These are phyloP conservation scores for Alternaria sp. DNA, from an alignment of 2,329 filamentous ascomycete species.

Conservation along the genomic window DNA sequence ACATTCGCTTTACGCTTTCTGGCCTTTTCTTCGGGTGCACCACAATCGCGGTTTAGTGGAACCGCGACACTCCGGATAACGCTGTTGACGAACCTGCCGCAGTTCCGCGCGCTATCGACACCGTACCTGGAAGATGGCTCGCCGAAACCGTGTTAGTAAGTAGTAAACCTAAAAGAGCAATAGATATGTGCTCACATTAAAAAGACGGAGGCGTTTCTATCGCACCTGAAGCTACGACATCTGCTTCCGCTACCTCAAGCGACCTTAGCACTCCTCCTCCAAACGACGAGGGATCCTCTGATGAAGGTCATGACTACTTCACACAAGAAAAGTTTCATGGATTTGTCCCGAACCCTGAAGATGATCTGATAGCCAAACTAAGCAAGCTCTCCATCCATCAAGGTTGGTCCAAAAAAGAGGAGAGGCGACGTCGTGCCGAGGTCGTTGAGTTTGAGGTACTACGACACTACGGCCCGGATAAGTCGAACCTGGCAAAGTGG, in stretches of 20 bases:
- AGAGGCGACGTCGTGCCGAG: conserved; percentile 12
- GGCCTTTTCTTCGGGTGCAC: not conserved
- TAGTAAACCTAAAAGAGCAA: not conserved
- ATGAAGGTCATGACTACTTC: conserved; percentile 3
- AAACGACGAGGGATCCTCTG: conserved; percentile 8
- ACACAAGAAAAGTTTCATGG: conserved; percentile 14
- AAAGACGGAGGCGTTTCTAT: conserved; percentile 8
- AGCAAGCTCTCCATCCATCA: conserved; percentile 24
- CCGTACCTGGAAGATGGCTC: not conserved
- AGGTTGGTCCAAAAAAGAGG: conserved; percentile 22
- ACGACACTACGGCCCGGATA: conserved; percentile 19
- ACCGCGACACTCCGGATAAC: not conserved
- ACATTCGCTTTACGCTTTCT: conserved; percentile 1
- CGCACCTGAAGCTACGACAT: not conserved
- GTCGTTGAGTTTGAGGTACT: conserved; percentile 25
- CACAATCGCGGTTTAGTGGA: not conserved
- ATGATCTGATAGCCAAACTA: conserved; percentile 24
- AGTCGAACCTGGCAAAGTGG: conserved; percentile 29
- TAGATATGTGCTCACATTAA: not conserved
- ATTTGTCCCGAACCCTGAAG: conserved; percentile 19
- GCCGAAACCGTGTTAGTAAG: conserved; percentile 3
- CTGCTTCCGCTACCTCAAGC: not conserved
- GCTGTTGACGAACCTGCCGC: not conserved
- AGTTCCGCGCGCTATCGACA: not conserved
- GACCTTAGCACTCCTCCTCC: conserved; percentile 1